A percentile compares a stretch with the other conserved stretches of the same genome.
These are phyloP conservation scores for Phytophthora crassamura DNA, from an alignment of 352 stramenopile species.

Conservation along the genomic window DNA sequence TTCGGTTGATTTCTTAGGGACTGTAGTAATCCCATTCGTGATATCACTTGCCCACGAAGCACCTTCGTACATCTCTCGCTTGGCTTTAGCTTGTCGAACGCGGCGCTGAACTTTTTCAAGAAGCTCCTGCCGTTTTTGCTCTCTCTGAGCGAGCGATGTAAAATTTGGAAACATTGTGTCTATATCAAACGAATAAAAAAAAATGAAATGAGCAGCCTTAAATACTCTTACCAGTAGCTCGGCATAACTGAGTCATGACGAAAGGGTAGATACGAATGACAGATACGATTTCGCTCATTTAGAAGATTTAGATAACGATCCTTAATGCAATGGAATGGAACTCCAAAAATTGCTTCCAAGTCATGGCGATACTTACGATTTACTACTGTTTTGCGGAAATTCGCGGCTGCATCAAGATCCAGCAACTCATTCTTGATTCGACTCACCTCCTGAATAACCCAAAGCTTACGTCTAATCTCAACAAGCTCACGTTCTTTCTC, in stretches of 20 bases:
- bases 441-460: constrained; percentile 18
- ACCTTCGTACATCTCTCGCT: no score
- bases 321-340: constrained; percentile 11
- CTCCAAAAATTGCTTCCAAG: constrained; percentile 7
- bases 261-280: constrained; percentile 5
- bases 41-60: no score
- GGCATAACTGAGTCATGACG: constrained; percentile 16
- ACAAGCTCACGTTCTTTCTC: constrained; percentile 3
- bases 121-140: no score
- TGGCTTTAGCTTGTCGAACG: no score
- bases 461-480: constrained; percentile 11
- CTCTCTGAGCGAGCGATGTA: no score
- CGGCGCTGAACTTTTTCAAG: no score
- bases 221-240: constrained; percentile 1
- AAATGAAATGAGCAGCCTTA: no score
- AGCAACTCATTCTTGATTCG: constrained; percentile 8
- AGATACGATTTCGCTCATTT: constrained; percentile 14
- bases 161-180: no score
- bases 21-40: no score
- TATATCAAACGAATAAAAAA: no score
- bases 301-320: constrained; percentile 8
- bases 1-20: no score
- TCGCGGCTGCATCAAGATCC: constrained; percentile 3
- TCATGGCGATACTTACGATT: constrained; percentile 9
- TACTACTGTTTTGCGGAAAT: constrained; percentile 9